Evolutionary conservation across 129 eudicot species (phyloP).

Genomic region (Saussurea involucrata): DNA sequence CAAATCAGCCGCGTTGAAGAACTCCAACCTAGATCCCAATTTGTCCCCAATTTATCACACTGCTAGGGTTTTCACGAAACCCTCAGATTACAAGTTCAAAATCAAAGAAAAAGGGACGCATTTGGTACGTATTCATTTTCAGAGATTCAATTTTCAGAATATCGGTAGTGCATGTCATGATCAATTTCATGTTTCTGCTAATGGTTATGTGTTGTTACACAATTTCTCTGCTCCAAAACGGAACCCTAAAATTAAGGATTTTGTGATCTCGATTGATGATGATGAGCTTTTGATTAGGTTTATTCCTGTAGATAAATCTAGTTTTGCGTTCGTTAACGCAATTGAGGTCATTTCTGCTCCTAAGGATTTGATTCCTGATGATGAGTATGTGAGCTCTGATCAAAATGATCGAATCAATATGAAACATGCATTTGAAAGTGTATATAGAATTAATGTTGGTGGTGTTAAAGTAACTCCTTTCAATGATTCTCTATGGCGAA

Average conservation of each 20-base stretch:
- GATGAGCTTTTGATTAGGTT: conserved; percentile 61
- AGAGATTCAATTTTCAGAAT: conserved; percentile 16
- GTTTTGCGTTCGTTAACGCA: conserved; percentile 69
- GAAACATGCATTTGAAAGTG: conserved; percentile 50
- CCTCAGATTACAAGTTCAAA: conserved; percentile 52
- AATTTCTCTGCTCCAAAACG: conserved; percentile 34
- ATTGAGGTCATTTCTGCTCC: conserved; percentile 97
- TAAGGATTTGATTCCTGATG: conserved; percentile 60
- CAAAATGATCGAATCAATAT: conserved; percentile 30
- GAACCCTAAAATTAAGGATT: conserved; percentile 53
- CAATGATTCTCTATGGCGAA: conserved; percentile 95
- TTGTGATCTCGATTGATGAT: conserved; percentile 55
- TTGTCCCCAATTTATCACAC: conserved; percentile 60
- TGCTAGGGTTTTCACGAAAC: conserved; percentile 54
- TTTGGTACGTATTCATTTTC: conserved; percentile 78
- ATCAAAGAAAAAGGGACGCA: conserved; percentile 51
- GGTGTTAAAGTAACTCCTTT: conserved; percentile 89
- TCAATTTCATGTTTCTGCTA: conserved; percentile 77
- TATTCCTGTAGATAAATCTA: conserved; percentile 42
- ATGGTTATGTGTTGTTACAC: conserved; percentile 61
- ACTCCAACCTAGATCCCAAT: conserved; percentile 30
- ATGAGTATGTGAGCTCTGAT: conserved; percentile 28
- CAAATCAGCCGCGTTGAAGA: conserved; percentile 26
- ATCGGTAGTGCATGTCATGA: conserved; percentile 31
- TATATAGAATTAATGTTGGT: conserved; percentile 72